phyloP scores from a whole-genome alignment of 2,329 filamentous ascomycete species.

The Sporothrix brunneoviolacea region DNA sequence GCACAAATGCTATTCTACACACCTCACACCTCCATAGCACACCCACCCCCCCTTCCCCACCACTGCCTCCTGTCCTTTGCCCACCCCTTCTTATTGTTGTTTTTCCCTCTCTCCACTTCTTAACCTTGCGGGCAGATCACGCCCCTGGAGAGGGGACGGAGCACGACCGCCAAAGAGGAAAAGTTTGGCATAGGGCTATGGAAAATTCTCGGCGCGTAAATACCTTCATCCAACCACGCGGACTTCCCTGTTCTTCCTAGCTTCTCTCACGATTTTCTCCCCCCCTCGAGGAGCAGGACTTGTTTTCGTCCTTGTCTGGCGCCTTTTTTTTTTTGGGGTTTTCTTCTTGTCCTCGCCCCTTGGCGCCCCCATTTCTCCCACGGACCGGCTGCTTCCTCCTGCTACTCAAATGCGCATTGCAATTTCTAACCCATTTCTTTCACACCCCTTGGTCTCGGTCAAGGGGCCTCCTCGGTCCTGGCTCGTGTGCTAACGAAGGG shows the following conservation, averaged over 20 bases:
- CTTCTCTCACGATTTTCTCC: not conserved
- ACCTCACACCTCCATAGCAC: slow-evolving; percentile 2
- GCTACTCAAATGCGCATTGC: too few species aligned
- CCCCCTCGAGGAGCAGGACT: not conserved
- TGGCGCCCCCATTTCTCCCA: too few species aligned
- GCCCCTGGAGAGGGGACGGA: not conserved
- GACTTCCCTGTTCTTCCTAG: not conserved
- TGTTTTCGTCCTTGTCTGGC: not conserved
- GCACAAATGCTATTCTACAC: not conserved
- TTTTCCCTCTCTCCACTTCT: slow-evolving; percentile 13
- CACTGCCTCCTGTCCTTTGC: not conserved
- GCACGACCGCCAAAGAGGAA: not conserved
- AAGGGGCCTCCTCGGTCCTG: too few species aligned
- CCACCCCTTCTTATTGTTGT: slow-evolving; percentile 2
- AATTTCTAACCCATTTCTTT: too few species aligned
- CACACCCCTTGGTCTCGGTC: too few species aligned
- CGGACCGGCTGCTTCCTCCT: too few species aligned
- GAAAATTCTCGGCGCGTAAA: slow-evolving; percentile 16
- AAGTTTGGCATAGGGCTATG: slow-evolving; percentile 11
- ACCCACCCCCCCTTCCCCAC: slow-evolving; percentile 1
- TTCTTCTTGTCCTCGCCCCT: not conserved
- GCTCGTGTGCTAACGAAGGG: not conserved
- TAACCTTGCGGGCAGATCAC: slow-evolving; percentile 15
- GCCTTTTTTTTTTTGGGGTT: not conserved
- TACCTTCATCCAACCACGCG: slow-evolving; percentile 8